These are phyloP conservation scores for Russula emetica DNA, from an alignment of 768 basidiomycete species.

Conservation along the genomic window DNA sequence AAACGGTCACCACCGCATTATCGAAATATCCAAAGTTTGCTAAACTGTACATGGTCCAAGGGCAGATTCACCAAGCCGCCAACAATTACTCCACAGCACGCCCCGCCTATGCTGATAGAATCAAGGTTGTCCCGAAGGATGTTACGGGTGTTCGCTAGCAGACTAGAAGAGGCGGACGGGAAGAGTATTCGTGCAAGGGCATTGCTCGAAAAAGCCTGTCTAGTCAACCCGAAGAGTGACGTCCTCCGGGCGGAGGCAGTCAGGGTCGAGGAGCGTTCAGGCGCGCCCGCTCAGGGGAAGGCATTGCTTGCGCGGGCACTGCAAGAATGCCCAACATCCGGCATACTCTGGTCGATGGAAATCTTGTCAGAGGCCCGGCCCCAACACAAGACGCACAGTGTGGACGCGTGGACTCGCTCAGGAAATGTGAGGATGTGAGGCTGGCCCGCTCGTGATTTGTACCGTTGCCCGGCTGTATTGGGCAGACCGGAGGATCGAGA, in stretches of 20 bases:
- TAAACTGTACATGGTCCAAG: constrained; percentile 97
- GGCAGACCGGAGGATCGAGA: constrained; percentile 92
- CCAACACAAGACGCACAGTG: constrained; percentile 78
- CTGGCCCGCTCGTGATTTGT: constrained; percentile 82
- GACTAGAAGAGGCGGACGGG: constrained; percentile 83
- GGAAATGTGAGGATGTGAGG: constrained; percentile 85
- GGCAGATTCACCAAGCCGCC: constrained; percentile 74
- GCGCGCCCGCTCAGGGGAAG: constrained; percentile 76
- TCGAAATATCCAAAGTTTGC: constrained; percentile 82
- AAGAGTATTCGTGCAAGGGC: constrained; percentile 91
- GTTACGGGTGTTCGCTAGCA: constrained; percentile 88
- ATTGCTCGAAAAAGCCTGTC: constrained; percentile 82
- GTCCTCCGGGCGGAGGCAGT: constrained; percentile 89
- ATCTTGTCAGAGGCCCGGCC: constrained; percentile 91
- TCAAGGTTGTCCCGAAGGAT: constrained; percentile 84
- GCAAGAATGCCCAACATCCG: constrained; percentile 90
- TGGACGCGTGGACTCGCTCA: constrained; percentile 94
- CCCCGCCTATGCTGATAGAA: constrained; percentile 73
- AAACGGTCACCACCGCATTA: constrained; percentile 70
- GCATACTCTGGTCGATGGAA: constrained; percentile 84
- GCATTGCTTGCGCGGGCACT: constrained; percentile 75
- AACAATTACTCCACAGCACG: constrained; percentile 64
- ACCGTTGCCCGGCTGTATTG: constrained; percentile 92
- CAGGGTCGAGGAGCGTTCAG: constrained; percentile 86
- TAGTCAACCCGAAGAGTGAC: constrained; percentile 82